phyloP scores from a whole-genome alignment of 441 rosid genomes.

The Mallotus japonicus region DNA sequence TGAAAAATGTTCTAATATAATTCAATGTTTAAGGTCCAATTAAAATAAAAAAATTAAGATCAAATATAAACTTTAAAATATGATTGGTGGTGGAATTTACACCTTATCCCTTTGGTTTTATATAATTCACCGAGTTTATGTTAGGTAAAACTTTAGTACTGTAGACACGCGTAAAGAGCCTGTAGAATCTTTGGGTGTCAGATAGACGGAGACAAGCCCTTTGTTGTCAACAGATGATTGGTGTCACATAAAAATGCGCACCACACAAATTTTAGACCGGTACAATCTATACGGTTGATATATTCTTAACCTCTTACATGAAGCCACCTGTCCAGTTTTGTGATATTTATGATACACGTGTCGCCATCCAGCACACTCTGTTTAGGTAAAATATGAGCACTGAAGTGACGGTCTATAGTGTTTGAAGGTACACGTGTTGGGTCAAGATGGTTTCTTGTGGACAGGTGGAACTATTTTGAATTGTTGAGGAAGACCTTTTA shows the following conservation, averaged over 20 bases:
- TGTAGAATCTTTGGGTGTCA: too few relatives aligned
- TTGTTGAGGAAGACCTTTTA: background rate
- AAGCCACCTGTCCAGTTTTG: conserved; percentile 7
- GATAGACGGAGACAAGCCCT: too few relatives aligned
- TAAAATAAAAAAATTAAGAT: too few relatives aligned
- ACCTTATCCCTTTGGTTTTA: too few relatives aligned
- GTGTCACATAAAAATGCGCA: background rate
- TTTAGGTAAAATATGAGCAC: background rate
- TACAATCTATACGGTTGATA: background rate
- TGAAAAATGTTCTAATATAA: too few relatives aligned
- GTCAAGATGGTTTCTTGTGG: background rate
- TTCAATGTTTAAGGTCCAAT: too few relatives aligned
- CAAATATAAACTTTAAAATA: too few relatives aligned
- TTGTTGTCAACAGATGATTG: background rate
- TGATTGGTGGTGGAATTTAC: too few relatives aligned
- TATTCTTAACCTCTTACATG: background rate
- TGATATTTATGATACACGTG: background rate
- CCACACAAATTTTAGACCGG: background rate
- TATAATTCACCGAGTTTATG: too few relatives aligned
- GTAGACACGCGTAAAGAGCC: too few relatives aligned
- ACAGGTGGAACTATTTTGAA: conserved; percentile 7
- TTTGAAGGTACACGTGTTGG: conserved; percentile 2
- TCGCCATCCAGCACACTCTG: background rate
- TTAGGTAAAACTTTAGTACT: too few relatives aligned
- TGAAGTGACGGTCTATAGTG: background rate